Evolutionary conservation across 768 basidiomycete species (phyloP).

Genomic region (Sistotremastrum suecicum): DNA sequence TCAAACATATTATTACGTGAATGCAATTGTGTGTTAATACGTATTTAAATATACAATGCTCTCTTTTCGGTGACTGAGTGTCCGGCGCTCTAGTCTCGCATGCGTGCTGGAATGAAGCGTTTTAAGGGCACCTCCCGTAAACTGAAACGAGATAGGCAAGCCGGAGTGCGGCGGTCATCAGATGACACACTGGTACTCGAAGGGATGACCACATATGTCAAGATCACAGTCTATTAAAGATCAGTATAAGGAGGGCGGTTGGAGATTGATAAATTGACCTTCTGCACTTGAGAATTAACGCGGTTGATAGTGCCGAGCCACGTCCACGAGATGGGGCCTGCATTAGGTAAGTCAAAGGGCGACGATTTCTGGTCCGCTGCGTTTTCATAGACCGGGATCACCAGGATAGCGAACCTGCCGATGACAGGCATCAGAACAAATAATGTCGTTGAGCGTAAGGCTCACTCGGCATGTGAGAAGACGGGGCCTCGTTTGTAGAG

Average conservation of each 20-base stretch:
- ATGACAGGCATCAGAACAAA: neutral
- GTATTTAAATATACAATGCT: neutral
- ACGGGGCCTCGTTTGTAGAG: constrained; percentile 91
- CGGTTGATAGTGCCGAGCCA: constrained; percentile 97
- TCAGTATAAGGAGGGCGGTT: constrained; percentile 1
- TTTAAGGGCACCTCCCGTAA: constrained; percentile 75
- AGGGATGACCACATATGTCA: constrained; percentile 90
- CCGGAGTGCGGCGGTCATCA: constrained; percentile 49
- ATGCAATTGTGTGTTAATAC: too few species aligned
- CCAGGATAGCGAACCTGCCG: constrained; percentile 74
- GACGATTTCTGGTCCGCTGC: constrained; percentile 53
- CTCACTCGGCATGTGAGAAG: constrained; percentile 91
- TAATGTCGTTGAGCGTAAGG: constrained; percentile 5
- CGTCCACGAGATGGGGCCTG: constrained; percentile 72
- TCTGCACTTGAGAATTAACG: constrained; percentile 93
- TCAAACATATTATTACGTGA: too few species aligned
- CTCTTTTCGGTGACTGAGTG: neutral
- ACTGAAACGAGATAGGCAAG: constrained; percentile 61
- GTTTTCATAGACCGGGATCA: constrained; percentile 85
- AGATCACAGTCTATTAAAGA: constrained; percentile 59
- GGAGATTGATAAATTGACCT: constrained; percentile 33
- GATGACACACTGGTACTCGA: constrained; percentile 41
- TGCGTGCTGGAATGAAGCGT: constrained; percentile 81
- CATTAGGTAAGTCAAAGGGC: constrained; percentile 48
- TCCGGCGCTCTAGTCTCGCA: constrained; percentile 53